Conservation (phyloP, 805 yeast genomes). For the Sugiyamaella mastotermitis region DNA sequence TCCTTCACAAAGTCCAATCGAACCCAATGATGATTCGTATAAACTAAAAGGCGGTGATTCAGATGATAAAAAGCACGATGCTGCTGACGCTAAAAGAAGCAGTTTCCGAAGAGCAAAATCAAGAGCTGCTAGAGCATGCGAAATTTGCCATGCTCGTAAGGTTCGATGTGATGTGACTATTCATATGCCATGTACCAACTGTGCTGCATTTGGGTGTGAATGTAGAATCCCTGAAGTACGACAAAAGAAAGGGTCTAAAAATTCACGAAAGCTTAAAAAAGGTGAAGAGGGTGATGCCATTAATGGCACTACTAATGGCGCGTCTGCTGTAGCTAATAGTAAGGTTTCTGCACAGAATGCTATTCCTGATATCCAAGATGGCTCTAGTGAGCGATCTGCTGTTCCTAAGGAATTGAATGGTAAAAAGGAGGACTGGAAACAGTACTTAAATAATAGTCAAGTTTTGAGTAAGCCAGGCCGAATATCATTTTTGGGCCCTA, state of each 20-base stretch:
- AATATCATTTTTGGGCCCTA: slow-evolving; percentile 47
- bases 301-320: slow-evolving; percentile 2
- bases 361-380: slow-evolving; percentile 2
- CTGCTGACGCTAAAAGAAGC: slow-evolving; percentile 2
- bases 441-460: slow-evolving; percentile 33
- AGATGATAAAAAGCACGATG: not conserved
- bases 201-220: slow-evolving; percentile 52
- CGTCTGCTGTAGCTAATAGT: slow-evolving; percentile 1
- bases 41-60: too few species aligned
- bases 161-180: slow-evolving; percentile 60
- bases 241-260: slow-evolving; percentile 3
- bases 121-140: slow-evolving; percentile 26
- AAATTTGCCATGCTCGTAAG: slow-evolving; percentile 60
- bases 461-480: slow-evolving; percentile 29
- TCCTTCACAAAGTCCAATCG: too few species aligned
- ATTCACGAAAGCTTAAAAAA: not conserved
- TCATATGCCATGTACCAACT: slow-evolving; percentile 50
- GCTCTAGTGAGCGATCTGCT: not conserved
- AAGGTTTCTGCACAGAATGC: slow-evolving; percentile 7
- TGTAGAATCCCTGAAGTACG: slow-evolving; percentile 58
- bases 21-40: too few species aligned
- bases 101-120: slow-evolving; percentile 25
- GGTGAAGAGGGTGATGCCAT: slow-evolving; percentile 1
- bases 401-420: not conserved
- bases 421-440: slow-evolving; percentile 23